A percentile compares a stretch with the other conserved stretches of the same genome.
Conservation (phyloP, 371 early-diverging fungal genomes). For the Coemansia sp. region DNA sequence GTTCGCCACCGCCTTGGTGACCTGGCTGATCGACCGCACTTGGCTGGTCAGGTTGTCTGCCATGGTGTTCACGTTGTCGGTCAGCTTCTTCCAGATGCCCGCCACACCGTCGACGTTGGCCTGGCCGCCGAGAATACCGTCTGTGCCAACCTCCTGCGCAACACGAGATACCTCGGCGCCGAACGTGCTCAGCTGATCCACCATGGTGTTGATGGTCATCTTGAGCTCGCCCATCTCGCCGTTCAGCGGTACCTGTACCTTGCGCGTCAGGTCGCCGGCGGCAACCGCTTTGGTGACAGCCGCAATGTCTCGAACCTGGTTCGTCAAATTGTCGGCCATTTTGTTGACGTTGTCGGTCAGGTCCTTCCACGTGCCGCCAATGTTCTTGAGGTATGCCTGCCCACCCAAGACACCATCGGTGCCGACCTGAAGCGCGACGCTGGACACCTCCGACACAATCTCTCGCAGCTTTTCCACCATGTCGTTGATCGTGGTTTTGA, state of each 20-base stretch:
- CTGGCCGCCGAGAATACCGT: conserved; percentile 56
- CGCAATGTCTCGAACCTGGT: conserved; percentile 73
- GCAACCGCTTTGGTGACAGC: conserved; percentile 71
- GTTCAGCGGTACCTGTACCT: conserved; percentile 55
- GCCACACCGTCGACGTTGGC: conserved; percentile 55
- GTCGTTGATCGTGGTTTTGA: conserved; percentile 70
- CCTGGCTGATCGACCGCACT: conserved; percentile 48
- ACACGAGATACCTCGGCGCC: conserved; percentile 52
- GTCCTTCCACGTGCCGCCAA: conserved; percentile 66
- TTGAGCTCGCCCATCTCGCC: conserved; percentile 59
- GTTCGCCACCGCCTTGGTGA: conserved; percentile 39
- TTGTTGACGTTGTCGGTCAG: conserved; percentile 65
- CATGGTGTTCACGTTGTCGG: conserved; percentile 61
- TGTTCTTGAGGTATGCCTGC: conserved; percentile 52
- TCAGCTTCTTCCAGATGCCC: conserved; percentile 70
- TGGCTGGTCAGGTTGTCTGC: conserved; percentile 59
- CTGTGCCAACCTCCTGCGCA: conserved; percentile 53
- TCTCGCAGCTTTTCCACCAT: conserved; percentile 61
- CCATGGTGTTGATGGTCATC: conserved; percentile 70
- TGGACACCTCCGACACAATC: conserved; percentile 46
- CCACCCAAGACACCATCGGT: conserved; percentile 56
- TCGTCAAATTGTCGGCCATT: conserved; percentile 65
- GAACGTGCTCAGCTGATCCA: conserved; percentile 54
- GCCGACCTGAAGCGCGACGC: conserved; percentile 57
- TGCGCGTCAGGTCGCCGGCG: conserved; percentile 65